Percentiles rank a stretch among this genome's conserved stretches.
These are phyloP conservation scores for Nitzschia sp. DNA, from an alignment of 108 stramenopile species.

Conservation along the genomic window DNA sequence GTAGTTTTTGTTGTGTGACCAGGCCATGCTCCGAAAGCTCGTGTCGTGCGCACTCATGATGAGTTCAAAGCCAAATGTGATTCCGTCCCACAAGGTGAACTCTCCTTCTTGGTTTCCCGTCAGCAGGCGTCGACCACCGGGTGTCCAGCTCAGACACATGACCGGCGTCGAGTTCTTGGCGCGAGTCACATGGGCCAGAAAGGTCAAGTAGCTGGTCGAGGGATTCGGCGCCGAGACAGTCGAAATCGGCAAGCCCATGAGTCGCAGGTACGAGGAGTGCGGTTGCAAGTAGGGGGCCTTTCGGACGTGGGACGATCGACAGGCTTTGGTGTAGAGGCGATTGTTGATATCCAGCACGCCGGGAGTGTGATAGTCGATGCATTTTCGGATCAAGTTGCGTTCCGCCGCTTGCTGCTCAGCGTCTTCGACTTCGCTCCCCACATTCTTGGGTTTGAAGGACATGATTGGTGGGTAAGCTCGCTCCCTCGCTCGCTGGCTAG, in stretches of 20 bases:
- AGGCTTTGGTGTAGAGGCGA: conserved; percentile 68
- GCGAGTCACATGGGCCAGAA: conserved; percentile 81
- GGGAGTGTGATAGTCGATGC: conserved; percentile 81
- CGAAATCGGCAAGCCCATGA: conserved; percentile 73
- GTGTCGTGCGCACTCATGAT: conserved; percentile 87
- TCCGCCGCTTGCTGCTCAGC: conserved; percentile 66
- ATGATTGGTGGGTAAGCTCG: background rate
- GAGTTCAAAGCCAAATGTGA: conserved; percentile 87
- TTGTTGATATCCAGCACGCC: conserved; percentile 72
- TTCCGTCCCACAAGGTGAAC: conserved; percentile 93
- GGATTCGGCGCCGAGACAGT: conserved; percentile 46
- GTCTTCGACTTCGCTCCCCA: conserved; percentile 45
- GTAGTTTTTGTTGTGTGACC: conserved; percentile 89
- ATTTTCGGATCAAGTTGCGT: conserved; percentile 72
- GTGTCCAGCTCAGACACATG: conserved; percentile 85
- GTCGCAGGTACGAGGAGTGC: conserved; percentile 67
- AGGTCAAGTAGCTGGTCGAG: conserved; percentile 61
- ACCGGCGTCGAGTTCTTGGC: conserved; percentile 86
- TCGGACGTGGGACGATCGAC: conserved; percentile 54
- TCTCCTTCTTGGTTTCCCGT: conserved; percentile 90
- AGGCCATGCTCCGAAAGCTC: conserved; percentile 89
- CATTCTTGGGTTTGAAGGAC: conserved; percentile 28
- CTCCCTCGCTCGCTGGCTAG: background rate
- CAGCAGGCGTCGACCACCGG: conserved; percentile 82
- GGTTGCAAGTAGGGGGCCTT: conserved; percentile 62